Base-by-base conservation (phyloP, 2,329 filamentous ascomycete genomes). In the Alternaria brassicicola region DNA sequence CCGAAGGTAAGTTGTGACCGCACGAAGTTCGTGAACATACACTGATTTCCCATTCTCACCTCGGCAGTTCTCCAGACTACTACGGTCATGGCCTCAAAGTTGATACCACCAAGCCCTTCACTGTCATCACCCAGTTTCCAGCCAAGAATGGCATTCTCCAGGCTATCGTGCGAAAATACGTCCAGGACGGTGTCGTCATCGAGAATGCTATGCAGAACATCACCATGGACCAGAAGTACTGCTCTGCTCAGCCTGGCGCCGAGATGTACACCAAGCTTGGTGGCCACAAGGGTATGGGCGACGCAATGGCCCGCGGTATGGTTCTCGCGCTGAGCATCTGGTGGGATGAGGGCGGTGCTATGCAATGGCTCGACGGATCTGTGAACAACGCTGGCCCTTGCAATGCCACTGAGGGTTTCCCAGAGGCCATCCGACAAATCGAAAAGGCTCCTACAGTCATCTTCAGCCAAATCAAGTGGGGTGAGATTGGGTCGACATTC, bases 41-140 rank as follows among this genome's bases (percentile, higher is more conserved):
- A 26, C 25, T 26, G 7, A 26, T 4, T 7, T 26, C 25, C n/a
- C n/a, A n/a, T n/a, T n/a, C n/a, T n/a, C n/a, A n/a, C n/a, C n/a
- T n/a, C n/a, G n/a, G n/a, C n/a, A n/a, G n/a, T n/a, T n/a, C n/a
- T n/a, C n/a, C n/a, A n/a, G 51, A 62, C 39, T 76, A 65, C 63
- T 77, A 77, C 46, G 70, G 68, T 9, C 62, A 54, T 12, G 56
- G 62, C 26, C 60, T 68, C 25, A 87, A 79, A 49, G 78, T 90
- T 65, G 84, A 89, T 72, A 88, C 86, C 53, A 83, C 75, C 62
- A 79, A 81, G 71, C 84, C 85, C 67, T 76, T 89, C 66, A 89
- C 87, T 8, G 86, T 90, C 23, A 85, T 89, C 56, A 90, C 88
- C 9, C 87, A 89, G 75, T 90, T 90, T 79, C 76, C 86, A 65